These are phyloP conservation scores for Trichoderma sp. DNA, from an alignment of 2,329 filamentous ascomycete genomes.

Conservation along the genomic window DNA sequence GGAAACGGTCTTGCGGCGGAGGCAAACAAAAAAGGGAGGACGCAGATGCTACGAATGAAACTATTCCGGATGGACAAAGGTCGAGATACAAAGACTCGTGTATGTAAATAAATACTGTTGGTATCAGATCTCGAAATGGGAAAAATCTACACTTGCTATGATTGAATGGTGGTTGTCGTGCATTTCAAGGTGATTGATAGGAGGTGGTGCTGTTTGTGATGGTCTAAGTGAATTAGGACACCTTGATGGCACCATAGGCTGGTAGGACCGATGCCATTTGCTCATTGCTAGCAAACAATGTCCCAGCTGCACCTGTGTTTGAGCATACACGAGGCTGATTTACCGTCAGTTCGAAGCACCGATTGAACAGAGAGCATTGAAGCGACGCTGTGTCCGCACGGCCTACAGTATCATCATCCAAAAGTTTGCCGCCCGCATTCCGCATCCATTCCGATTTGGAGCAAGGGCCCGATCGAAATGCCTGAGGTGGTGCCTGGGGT, in stretches of 20 bases:
- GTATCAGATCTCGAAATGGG: conserved; percentile 13
- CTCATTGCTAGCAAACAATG: neutral
- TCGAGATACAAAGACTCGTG: conserved; percentile 5
- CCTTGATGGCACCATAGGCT: neutral
- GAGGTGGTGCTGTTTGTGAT: neutral
- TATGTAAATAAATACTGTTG: conserved; percentile 21
- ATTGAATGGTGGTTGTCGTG: neutral
- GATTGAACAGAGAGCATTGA: neutral
- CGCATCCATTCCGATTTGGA: neutral
- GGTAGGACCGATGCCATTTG: neutral
- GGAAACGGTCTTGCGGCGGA: neutral
- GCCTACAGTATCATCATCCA: neutral
- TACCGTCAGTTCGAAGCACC: neutral
- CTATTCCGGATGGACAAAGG: neutral
- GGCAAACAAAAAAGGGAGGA: conserved; percentile 6
- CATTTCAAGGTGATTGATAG: neutral
- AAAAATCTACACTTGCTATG: conserved; percentile 11
- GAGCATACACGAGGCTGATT: neutral
- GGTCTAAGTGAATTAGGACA: neutral
- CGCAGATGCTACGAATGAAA: conserved; percentile 1
- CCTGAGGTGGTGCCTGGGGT: neutral
- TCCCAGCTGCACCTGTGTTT: neutral
- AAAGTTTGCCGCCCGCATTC: neutral
- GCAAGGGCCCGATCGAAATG: neutral
- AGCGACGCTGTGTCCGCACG: neutral